phyloP scores from a whole-genome alignment of 208 protist genomes.

The Zelonia costaricensis region DNA sequence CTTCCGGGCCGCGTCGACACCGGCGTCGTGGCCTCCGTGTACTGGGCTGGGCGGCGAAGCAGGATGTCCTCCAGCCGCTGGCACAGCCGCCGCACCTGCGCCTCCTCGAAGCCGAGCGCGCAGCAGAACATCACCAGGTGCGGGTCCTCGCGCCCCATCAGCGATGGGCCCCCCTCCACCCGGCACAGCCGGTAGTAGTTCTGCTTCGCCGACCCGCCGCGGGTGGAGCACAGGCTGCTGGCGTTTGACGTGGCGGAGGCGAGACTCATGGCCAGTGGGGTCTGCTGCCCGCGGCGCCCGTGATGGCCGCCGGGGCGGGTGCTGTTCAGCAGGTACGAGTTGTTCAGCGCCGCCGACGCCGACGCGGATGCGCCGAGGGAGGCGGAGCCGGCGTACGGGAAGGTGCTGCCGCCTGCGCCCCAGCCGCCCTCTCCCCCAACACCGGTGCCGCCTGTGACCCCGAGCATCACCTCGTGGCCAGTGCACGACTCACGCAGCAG shows the following conservation, averaged over 20 bases:
- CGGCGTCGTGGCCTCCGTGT: not conserved
- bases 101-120: slow-evolving; percentile 51
- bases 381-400: not conserved
- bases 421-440: slow-evolving; percentile 1
- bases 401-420: slow-evolving; percentile 2
- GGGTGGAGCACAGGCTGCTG: slow-evolving; percentile 10
- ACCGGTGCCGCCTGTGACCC: no score
- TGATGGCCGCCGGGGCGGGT: not conserved
- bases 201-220: slow-evolving; percentile 15
- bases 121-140: slow-evolving; percentile 63
- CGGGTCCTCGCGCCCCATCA: slow-evolving; percentile 36
- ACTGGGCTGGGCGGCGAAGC: slow-evolving; percentile 11
- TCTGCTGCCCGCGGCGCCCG: not conserved
- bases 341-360: slow-evolving; percentile 14
- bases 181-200: slow-evolving; percentile 45
- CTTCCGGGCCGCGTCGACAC: slow-evolving; percentile 6
- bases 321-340: slow-evolving; percentile 4
- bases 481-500: slow-evolving; percentile 4
- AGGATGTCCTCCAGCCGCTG: slow-evolving; percentile 53
- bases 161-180: slow-evolving; percentile 24
- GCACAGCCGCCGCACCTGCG: slow-evolving; percentile 47
- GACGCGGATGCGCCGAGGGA: not conserved
- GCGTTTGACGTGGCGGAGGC: slow-evolving; percentile 24
- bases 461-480: slow-evolving; percentile 1
- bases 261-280: not conserved